Percentiles rank a stretch among this genome's conserved stretches.
These are phyloP conservation scores for Aspergillus awamori DNA, from an alignment of 2,329 filamentous ascomycete genomes.

Conservation along the genomic window DNA sequence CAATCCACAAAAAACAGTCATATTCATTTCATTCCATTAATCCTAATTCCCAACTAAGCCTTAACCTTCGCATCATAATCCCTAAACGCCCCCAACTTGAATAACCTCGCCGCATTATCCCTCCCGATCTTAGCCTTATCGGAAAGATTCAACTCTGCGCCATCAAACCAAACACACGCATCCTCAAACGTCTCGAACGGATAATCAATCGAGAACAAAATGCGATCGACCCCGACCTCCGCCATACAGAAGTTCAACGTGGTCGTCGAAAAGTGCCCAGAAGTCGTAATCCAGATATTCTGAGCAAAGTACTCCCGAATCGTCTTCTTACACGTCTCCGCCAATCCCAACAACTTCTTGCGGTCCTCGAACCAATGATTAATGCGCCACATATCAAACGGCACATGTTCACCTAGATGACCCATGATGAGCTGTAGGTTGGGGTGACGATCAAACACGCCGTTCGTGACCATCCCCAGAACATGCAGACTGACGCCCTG, in stretches of 20 bases:
- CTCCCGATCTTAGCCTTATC: constrained; percentile 48
- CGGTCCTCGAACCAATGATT: constrained; percentile 47
- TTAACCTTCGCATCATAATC: constrained; percentile 31
- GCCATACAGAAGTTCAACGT: constrained; percentile 45
- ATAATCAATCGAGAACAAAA: constrained; percentile 48
- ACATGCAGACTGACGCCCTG: constrained; percentile 62
- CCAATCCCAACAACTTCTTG: constrained; percentile 41
- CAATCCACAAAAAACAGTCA: neutral
- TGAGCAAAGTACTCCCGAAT: constrained; percentile 48
- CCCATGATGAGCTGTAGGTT: constrained; percentile 53
- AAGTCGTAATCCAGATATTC: constrained; percentile 49
- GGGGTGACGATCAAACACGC: constrained; percentile 54
- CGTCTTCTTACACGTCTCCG: constrained; percentile 47
- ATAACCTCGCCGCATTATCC: constrained; percentile 51
- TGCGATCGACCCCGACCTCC: constrained; percentile 44
- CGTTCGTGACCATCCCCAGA: constrained; percentile 55
- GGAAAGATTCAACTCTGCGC: constrained; percentile 40
- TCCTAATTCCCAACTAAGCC: neutral
- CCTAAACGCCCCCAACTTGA: constrained; percentile 40
- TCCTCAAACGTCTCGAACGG: constrained; percentile 45
- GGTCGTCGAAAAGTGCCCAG: constrained; percentile 45
- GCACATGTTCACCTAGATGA: constrained; percentile 54
- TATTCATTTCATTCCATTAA: neutral
- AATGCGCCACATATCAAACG: constrained; percentile 55
- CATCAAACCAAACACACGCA: constrained; percentile 50